Base-by-base conservation (phyloP, 495 filamentous ascomycete species). In the Penicillium longicatenatum region DNA sequence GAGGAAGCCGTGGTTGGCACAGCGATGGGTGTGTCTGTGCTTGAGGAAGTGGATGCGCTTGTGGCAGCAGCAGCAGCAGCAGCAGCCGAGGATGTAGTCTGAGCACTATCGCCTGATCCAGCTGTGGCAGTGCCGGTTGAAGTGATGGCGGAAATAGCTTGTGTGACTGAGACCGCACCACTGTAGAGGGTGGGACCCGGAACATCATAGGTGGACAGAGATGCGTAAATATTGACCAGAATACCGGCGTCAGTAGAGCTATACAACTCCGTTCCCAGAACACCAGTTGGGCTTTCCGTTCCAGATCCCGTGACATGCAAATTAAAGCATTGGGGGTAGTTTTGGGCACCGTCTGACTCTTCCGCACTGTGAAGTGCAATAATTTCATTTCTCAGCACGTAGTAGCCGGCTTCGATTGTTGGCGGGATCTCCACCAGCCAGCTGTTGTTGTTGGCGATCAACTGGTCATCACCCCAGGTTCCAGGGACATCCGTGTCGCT, bases 241-340 rank as follows among this genome's bases (percentile, higher is more conserved):
- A 90, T 83, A 31, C 87, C 86, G 0, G 85, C 70, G 62, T 88
- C 85, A 4, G 68, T 77, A n/a, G 77, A 59, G 2, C 61, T 78
- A 67, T 90, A 91, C 4, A 90, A 79, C 4, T 73, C 65, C 0
- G 83, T 85, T 7, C 82, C 88, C 3, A 78, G 54, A 2, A 82
- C 78, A 37, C 87, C 88, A 1, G 71, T 59, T 2, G 87, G 86
- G 0, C 68, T 60, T 52, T 76, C 79, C 35, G 77, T 79, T 10
- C 87, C 90, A 19, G 73, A 66, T 43, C 90, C 87, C 3, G 83
- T 85, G 46, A 93, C 74, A 52, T 85, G 79, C 41, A 92, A 70
- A 72, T 90, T 92, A 69, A 91, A 76, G 74, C 90, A 93, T 60
- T 89, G 81, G 4, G 87, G 87, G 61, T 93, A 93, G 62, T 84